phyloP scores from a whole-genome alignment of 2,329 filamentous ascomycete genomes.

The Trichoderma sp. region DNA sequence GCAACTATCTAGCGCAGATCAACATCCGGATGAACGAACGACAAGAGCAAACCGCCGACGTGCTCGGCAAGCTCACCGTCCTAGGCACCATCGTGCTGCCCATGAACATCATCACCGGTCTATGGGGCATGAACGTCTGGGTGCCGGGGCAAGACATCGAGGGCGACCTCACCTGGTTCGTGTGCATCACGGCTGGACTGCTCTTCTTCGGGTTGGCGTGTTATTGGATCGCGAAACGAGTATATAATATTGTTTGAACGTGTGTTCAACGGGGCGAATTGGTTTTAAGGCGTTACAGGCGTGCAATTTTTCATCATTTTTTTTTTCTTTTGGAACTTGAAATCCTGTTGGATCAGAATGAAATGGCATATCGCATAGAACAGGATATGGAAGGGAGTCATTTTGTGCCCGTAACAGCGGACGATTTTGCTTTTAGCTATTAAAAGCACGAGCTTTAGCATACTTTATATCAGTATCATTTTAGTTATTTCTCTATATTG shows the following conservation, averaged over 20 bases:
- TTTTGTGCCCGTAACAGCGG: not conserved
- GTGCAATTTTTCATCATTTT: not conserved
- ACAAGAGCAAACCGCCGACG: constrained; percentile 91
- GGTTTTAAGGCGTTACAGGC: not conserved
- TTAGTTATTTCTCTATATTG: not conserved
- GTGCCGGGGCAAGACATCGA: constrained; percentile 89
- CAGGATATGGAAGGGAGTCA: not conserved
- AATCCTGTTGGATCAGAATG: constrained; percentile 9
- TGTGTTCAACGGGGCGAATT: too few relatives aligned
- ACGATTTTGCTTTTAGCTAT: not conserved
- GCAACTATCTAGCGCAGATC: constrained; percentile 98
- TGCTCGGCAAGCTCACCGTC: constrained; percentile 91
- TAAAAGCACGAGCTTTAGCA: not conserved
- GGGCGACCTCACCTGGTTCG: constrained; percentile 72
- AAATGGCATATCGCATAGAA: not conserved
- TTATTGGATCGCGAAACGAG: constrained; percentile 77
- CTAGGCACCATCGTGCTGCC: constrained; percentile 94
- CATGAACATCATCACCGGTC: constrained; percentile 98
- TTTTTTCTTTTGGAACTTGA: not conserved
- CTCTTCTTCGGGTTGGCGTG: constrained; percentile 76
- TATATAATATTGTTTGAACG: constrained; percentile 71
- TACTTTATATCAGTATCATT: not conserved
- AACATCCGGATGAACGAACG: constrained; percentile 99
- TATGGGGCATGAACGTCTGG: constrained; percentile 99
- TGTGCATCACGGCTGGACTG: constrained; percentile 70